Percentiles rank a stretch among this genome's conserved stretches.
Evolutionary conservation across 2,329 filamentous ascomycete species (phyloP).

Genomic region (Trichophyton equinum): DNA sequence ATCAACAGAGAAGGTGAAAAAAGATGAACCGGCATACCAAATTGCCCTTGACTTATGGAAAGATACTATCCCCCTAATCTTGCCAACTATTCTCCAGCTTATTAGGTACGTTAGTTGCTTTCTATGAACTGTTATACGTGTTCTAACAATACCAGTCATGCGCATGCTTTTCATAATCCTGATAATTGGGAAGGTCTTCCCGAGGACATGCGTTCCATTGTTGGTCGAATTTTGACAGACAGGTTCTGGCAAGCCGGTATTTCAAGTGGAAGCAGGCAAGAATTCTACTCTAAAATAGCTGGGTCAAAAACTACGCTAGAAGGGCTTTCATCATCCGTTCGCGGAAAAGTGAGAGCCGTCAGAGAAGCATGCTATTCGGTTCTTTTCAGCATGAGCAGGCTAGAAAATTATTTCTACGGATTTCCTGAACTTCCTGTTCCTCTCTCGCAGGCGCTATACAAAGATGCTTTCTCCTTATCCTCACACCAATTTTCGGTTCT

Average conservation of each 20-base stretch:
- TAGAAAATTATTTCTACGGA: conserved; percentile 85
- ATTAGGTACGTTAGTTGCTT: conserved; percentile 43
- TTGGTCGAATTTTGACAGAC: conserved; percentile 76
- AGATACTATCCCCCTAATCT: conserved; percentile 63
- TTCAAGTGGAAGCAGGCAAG: conserved; percentile 86
- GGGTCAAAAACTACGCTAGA: conserved; percentile 83
- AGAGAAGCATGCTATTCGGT: conserved; percentile 91
- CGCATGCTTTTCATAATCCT: conserved; percentile 81
- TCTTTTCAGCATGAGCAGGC: conserved; percentile 79
- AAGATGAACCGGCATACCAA: conserved; percentile 57
- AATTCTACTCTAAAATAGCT: conserved; percentile 86
- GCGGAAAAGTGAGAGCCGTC: conserved; percentile 76
- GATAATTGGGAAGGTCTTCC: conserved; percentile 70
- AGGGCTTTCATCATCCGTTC: conserved; percentile 84
- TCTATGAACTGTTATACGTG: neutral
- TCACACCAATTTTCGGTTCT: conserved; percentile 91
- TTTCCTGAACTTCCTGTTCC: conserved; percentile 70
- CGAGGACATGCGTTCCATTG: conserved; percentile 60
- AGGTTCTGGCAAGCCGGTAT: conserved; percentile 98
- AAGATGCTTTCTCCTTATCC: conserved; percentile 68
- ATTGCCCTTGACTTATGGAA: conserved; percentile 75
- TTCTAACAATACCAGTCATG: conserved; percentile 45
- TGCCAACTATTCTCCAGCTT: conserved; percentile 77
- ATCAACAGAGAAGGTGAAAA: conserved; percentile 78
- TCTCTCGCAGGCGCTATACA: conserved; percentile 71